These are phyloP conservation scores for Xanthoceras sorbifolium DNA, from an alignment of 345 rosid species.

Conservation along the genomic window DNA sequence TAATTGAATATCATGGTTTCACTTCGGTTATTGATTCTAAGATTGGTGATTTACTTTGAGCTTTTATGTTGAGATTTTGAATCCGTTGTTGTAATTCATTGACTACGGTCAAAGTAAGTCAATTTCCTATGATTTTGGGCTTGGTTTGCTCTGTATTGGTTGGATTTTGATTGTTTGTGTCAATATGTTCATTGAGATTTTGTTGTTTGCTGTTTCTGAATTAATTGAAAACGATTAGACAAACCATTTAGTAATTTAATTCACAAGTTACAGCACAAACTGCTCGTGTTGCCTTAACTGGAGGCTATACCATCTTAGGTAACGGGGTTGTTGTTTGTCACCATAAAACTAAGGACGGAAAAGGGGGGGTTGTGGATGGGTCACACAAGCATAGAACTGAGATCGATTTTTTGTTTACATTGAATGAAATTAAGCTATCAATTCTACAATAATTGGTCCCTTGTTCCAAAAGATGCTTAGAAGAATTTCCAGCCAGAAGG, in stretches of 20 bases:
- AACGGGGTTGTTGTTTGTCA: no score
- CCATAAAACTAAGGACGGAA: no score
- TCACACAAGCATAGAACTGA: no score
- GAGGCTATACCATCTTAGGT: neutral
- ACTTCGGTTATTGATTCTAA: neutral
- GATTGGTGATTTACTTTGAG: neutral
- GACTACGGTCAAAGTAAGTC: neutral
- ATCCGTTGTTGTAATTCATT: neutral
- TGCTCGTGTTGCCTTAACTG: neutral
- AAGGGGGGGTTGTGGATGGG: no score
- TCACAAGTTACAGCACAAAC: neutral
- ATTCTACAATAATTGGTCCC: neutral
- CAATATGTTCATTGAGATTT: neutral
- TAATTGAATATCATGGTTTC: neutral
- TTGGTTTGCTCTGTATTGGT: neutral
- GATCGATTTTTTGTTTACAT: neutral
- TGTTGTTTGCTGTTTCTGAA: neutral
- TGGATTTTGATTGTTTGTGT: neutral
- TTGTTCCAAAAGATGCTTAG: neutral
- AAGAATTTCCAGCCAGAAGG: neutral
- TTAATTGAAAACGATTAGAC: neutral
- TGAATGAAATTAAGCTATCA: neutral
- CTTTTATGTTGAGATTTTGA: neutral
- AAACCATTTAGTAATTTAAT: neutral
- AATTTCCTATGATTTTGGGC: neutral